Evolutionary conservation across 2,329 filamentous ascomycete genomes (phyloP).

Genomic region (Colletotrichum lentis): DNA sequence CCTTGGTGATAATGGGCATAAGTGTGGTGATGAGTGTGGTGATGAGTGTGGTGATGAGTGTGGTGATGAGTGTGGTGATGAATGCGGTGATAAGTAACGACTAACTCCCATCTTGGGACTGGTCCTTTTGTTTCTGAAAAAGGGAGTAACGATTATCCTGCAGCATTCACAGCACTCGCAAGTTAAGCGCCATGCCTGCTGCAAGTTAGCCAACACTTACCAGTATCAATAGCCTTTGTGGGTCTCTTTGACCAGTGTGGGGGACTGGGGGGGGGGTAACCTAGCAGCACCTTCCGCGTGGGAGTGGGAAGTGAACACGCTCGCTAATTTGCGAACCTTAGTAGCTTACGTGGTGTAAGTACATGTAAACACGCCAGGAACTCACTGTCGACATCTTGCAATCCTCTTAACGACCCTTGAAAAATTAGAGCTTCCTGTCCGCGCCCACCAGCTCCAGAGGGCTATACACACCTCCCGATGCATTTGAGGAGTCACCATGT

Average conservation of each 20-base stretch:
- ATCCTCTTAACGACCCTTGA: slow-evolving; percentile 15
- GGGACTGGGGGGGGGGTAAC: slow-evolving; percentile 28
- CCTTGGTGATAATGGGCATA: too few relatives aligned
- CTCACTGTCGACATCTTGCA: slow-evolving; percentile 31
- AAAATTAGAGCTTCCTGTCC: slow-evolving; percentile 10
- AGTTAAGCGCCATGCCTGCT: background rate
- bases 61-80: too few relatives aligned
- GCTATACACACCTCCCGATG: slow-evolving; percentile 36
- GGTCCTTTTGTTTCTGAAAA: background rate
- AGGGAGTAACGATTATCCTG: background rate
- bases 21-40: too few relatives aligned
- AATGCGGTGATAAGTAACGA: background rate
- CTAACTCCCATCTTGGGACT: background rate
- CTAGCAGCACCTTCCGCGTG: slow-evolving; percentile 30
- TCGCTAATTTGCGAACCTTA: slow-evolving; percentile 35
- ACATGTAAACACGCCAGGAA: slow-evolving; percentile 22
- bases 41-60: too few relatives aligned
- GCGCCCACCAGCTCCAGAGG: slow-evolving; percentile 34
- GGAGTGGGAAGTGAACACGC: slow-evolving; percentile 38
- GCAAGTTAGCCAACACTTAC: slow-evolving; percentile 7
- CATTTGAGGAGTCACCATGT: slow-evolving; percentile 42
- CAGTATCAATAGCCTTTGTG: slow-evolving; percentile 28
- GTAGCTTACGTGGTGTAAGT: slow-evolving; percentile 38
- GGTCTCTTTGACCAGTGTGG: slow-evolving; percentile 29
- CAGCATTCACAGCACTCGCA: background rate